Conservation (phyloP, 768 basidiomycete genomes). For the Podaxis sp. region DNA sequence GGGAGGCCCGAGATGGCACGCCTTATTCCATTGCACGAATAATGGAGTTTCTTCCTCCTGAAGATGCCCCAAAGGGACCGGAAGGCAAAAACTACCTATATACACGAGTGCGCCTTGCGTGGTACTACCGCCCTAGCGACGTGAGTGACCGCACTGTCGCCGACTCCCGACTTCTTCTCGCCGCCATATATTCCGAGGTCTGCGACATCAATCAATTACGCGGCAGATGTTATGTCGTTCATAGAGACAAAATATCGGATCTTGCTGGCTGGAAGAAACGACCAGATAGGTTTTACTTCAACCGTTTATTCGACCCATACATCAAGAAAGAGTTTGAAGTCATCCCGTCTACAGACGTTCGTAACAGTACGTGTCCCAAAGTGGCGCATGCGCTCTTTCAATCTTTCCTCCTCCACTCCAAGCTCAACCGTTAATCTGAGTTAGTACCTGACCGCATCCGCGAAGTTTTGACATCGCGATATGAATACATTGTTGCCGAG, state of each 20-base stretch:
- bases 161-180: slow-evolving; percentile 88
- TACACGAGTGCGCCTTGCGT: slow-evolving; percentile 85
- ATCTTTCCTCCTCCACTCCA: background rate
- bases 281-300: slow-evolving; percentile 95
- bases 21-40: slow-evolving; percentile 95
- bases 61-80: slow-evolving; percentile 61
- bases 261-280: slow-evolving; percentile 90
- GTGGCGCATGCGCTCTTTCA: slow-evolving; percentile 4
- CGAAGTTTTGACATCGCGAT: slow-evolving; percentile 70
- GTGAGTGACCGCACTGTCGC: slow-evolving; percentile 88
- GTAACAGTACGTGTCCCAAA: slow-evolving; percentile 67
- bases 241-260: slow-evolving; percentile 94
- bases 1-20: slow-evolving; percentile 88
- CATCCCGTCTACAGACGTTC: slow-evolving; percentile 78
- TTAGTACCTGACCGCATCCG: slow-evolving; percentile 81
- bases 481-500: slow-evolving; percentile 95
- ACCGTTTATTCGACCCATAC: slow-evolving; percentile 93
- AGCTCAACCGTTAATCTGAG: slow-evolving; percentile 19
- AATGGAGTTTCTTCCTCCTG: slow-evolving; percentile 91
- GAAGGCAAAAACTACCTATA: slow-evolving; percentile 65
- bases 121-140: slow-evolving; percentile 97
- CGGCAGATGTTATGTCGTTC: slow-evolving; percentile 89
- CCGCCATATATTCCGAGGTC: slow-evolving; percentile 94
- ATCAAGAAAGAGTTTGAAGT: slow-evolving; percentile 98
- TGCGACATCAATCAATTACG: slow-evolving; percentile 93